A percentile compares a stretch with the other conserved stretches of the same genome.
Evolutionary conservation across 2,329 filamentous ascomycete species (phyloP).

Genomic region (Xylaria sp.): DNA sequence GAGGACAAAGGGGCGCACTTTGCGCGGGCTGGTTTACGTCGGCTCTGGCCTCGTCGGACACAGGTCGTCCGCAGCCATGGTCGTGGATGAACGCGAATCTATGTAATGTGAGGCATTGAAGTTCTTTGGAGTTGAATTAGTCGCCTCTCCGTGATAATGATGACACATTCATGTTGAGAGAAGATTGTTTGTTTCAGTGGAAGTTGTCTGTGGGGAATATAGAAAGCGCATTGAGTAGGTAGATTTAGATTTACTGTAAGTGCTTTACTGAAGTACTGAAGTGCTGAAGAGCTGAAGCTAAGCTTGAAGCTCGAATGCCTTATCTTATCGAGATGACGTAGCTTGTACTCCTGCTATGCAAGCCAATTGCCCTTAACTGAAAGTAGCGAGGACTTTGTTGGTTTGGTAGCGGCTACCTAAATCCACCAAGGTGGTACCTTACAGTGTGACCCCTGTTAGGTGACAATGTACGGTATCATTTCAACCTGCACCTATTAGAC

Average conservation of each 20-base stretch:
- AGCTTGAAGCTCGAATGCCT: constrained; percentile 33
- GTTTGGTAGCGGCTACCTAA: constrained; percentile 15
- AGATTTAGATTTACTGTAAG: too few relatives aligned
- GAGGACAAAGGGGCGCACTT: constrained; percentile 19
- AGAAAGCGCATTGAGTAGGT: not conserved
- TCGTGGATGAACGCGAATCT: not conserved
- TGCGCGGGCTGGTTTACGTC: constrained; percentile 43
- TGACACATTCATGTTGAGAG: constrained; percentile 18
- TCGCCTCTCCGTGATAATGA: constrained; percentile 23
- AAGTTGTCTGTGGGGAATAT: constrained; percentile 5
- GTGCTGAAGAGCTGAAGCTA: constrained; percentile 6
- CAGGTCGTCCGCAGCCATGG: constrained; percentile 46
- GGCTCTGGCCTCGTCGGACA: constrained; percentile 51
- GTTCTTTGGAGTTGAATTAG: constrained; percentile 2
- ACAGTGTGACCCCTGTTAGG: constrained; percentile 31
- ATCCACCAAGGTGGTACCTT: constrained; percentile 5
- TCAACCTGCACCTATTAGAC: constrained; percentile 2
- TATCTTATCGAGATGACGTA: constrained; percentile 47
- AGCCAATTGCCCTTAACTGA: not conserved
- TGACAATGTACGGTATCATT: constrained; percentile 41
- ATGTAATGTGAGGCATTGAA: constrained; percentile 29
- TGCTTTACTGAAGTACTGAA: not conserved
- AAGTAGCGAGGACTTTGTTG: constrained; percentile 40
- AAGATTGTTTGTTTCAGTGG: constrained; percentile 1
- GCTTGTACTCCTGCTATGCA: constrained; percentile 15